Conservation (phyloP, 495 filamentous ascomycete species). For the Tuber aestivum region DNA sequence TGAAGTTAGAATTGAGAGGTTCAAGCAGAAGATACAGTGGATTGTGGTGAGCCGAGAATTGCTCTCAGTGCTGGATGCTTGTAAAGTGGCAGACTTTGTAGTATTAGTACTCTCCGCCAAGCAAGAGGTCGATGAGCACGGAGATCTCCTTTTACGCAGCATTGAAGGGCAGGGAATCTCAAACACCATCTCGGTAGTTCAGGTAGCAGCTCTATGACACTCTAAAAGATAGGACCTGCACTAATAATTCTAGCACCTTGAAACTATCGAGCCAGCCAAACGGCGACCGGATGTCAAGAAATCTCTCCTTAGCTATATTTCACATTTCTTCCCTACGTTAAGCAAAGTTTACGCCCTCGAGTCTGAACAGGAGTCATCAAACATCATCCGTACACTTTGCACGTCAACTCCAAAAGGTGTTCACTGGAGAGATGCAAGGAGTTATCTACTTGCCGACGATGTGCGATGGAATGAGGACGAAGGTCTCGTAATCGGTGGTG, state of each 20-base stretch:
- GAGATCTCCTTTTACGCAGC: slow-evolving; percentile 72
- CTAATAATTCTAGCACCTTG: slow-evolving; percentile 48
- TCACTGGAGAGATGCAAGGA: slow-evolving; percentile 84
- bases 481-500: slow-evolving; percentile 68
- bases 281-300: slow-evolving; percentile 64
- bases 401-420: slow-evolving; percentile 86
- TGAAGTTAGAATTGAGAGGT: slow-evolving; percentile 62
- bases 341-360: slow-evolving; percentile 84
- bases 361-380: slow-evolving; percentile 78
- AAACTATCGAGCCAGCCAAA: slow-evolving; percentile 71
- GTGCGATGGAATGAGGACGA: slow-evolving; percentile 60
- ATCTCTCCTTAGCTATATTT: slow-evolving; percentile 83
- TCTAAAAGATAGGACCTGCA: background rate
- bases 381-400: slow-evolving; percentile 82
- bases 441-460: slow-evolving; percentile 87
- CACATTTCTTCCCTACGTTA: slow-evolving; percentile 82
- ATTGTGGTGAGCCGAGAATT: slow-evolving; percentile 65
- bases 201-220: slow-evolving; percentile 42
- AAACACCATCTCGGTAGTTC: slow-evolving; percentile 71
- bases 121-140: slow-evolving; percentile 72
- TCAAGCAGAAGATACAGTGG: slow-evolving; percentile 89
- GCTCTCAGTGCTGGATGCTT: slow-evolving; percentile 72
- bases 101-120: slow-evolving; percentile 73
- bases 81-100: slow-evolving; percentile 82
- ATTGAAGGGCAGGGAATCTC: slow-evolving; percentile 92